Evolutionary conservation across 805 yeast species (phyloP).

Genomic region (Yarrowia sp.): DNA sequence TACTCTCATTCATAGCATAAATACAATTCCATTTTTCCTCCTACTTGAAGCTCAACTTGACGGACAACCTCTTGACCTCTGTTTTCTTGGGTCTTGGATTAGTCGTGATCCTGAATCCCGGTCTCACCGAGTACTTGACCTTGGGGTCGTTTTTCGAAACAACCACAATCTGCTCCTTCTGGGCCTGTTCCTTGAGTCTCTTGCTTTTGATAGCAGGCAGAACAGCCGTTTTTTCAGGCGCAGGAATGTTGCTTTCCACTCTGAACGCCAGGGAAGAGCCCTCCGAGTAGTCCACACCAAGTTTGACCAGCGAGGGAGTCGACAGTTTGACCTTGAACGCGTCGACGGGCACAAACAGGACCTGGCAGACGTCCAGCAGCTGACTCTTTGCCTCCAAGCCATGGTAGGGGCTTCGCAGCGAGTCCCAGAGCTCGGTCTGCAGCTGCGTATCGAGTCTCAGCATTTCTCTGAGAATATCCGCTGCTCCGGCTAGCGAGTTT

Average conservation of each 20-base stretch:
- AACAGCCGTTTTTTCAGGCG: constrained; percentile 15
- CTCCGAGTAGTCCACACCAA: constrained; percentile 46
- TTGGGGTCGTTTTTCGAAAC: constrained; percentile 19
- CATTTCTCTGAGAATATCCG: constrained; percentile 67
- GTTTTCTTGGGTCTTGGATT: constrained; percentile 15
- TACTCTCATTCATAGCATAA: background rate
- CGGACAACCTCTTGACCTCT: constrained; percentile 26
- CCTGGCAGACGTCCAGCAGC: constrained; percentile 68
- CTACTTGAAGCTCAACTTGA: constrained; percentile 23
- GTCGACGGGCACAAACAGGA: constrained; percentile 69
- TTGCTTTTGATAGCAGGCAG: constrained; percentile 27
- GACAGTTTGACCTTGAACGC: constrained; percentile 66
- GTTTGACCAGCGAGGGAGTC: constrained; percentile 70
- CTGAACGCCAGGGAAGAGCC: constrained; percentile 14
- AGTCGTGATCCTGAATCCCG: constrained; percentile 13
- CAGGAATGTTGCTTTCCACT: constrained; percentile 28
- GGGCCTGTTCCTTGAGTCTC: constrained; percentile 37
- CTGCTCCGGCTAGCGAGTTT: constrained; percentile 67
- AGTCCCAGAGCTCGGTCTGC: constrained; percentile 68
- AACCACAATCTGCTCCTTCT: constrained; percentile 17
- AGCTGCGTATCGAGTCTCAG: constrained; percentile 62
- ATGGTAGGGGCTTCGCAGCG: constrained; percentile 62
- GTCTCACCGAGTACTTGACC: constrained; percentile 20
- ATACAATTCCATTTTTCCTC: background rate
- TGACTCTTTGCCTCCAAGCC: constrained; percentile 66